phyloP scores from a whole-genome alignment of 1,139 yeast species.

The Suhomyces bokatorum region DNA sequence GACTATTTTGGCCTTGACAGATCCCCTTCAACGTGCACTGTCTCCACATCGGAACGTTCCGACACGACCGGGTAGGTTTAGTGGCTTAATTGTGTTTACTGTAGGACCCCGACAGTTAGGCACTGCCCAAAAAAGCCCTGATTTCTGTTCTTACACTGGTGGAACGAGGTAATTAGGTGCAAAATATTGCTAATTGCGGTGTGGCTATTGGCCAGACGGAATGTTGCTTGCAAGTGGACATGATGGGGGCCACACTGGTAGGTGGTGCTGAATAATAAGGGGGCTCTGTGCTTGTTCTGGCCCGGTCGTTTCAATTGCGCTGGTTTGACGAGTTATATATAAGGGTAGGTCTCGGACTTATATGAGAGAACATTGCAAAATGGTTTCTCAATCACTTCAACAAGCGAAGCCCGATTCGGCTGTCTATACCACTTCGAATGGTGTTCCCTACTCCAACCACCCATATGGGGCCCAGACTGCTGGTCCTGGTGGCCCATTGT shows the following conservation, averaged over 20 bases:
- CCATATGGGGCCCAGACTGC: slow-evolving; percentile 33
- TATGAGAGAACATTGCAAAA: too few species aligned
- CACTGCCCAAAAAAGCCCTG: too few species aligned
- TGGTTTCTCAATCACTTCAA: slow-evolving; percentile 22
- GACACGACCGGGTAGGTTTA: too few species aligned
- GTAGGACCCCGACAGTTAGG: too few species aligned
- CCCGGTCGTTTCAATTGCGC: background rate
- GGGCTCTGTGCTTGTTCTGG: too few species aligned
- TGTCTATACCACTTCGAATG: slow-evolving; percentile 31
- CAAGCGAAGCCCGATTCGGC: slow-evolving; percentile 20
- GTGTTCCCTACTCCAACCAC: slow-evolving; percentile 27
- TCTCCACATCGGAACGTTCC: too few species aligned
- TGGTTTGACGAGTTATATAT: background rate
- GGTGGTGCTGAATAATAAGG: background rate
- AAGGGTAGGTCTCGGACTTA: background rate
- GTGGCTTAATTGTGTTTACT: too few species aligned
- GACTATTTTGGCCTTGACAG: too few species aligned
- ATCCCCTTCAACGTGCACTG: too few species aligned
- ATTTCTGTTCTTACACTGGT: background rate
- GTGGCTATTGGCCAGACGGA: slow-evolving; percentile 4
- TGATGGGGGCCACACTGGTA: background rate
- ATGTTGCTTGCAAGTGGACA: background rate
- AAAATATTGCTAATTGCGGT: slow-evolving; percentile 5
- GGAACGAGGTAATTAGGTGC: background rate
- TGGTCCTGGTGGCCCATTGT: slow-evolving; percentile 52